Percentiles rank a stretch among this genome's conserved stretches.
Conservation (phyloP, 2,329 filamentous ascomycete genomes). For the Cryphonectria carpinicola region DNA sequence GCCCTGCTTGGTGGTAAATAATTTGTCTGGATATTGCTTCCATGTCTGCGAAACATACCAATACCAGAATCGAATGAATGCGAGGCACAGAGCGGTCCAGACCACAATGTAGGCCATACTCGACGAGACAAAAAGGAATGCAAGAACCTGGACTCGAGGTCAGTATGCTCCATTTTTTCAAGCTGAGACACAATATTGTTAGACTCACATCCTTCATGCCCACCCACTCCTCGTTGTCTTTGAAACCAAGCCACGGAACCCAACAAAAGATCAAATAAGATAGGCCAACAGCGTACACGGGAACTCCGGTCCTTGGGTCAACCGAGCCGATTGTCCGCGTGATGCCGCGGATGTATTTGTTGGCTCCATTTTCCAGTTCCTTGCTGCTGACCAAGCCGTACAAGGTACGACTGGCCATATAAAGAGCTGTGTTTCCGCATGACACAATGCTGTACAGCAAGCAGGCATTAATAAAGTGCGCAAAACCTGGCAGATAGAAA, state of each 20-base stretch:
- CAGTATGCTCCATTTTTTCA: not conserved
- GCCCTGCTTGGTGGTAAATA: constrained; percentile 1
- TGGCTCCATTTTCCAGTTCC: not conserved
- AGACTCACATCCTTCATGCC: constrained; percentile 10
- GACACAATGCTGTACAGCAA: constrained; percentile 22
- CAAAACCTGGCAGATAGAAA: constrained; percentile 2
- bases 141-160: constrained; percentile 1
- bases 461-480: constrained; percentile 18
- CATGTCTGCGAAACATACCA: constrained; percentile 11
- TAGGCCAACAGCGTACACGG: constrained; percentile 15
- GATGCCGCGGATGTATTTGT: not conserved
- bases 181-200: not conserved
- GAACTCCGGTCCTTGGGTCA: constrained; percentile 19
- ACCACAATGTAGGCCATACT: constrained; percentile 25
- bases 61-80: constrained; percentile 21
- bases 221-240: not conserved
- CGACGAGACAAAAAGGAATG: constrained; percentile 25
- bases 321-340: constrained; percentile 14
- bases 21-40: not conserved
- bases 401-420: constrained; percentile 22
- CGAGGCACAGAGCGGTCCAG: constrained; percentile 18
- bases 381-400: constrained; percentile 16
- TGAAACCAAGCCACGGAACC: constrained; percentile 20
- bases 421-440: constrained; percentile 22
- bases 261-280: constrained; percentile 24